Evolutionary conservation across 2,329 filamentous ascomycete genomes (phyloP).

Genomic region (Trichoderma sp.): DNA sequence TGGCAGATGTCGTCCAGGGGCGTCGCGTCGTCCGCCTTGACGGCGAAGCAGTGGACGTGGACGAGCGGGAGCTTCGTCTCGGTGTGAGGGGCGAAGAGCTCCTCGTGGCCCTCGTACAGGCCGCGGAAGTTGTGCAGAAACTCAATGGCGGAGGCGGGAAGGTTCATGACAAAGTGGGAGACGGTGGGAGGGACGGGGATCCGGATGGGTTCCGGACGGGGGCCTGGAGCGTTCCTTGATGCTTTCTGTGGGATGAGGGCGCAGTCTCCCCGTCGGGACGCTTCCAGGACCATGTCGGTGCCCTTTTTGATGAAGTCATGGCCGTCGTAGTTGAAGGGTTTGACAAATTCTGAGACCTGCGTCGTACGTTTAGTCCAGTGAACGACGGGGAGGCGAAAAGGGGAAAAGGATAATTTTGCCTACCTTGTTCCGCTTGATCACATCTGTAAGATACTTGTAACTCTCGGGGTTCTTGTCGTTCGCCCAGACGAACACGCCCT

Average conservation of each 20-base stretch:
- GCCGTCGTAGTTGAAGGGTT: conserved; percentile 80
- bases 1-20: conserved; percentile 55
- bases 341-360: conserved; percentile 69
- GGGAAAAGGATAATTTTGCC: neutral
- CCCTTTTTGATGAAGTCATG: conserved; percentile 75
- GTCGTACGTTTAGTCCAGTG: conserved; percentile 27
- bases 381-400: neutral
- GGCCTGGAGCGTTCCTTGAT: conserved; percentile 44
- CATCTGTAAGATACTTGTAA: conserved; percentile 69
- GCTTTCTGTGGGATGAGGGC: conserved; percentile 51
- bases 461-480: conserved; percentile 97
- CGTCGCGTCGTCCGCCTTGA: conserved; percentile 74
- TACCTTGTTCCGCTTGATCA: conserved; percentile 79
- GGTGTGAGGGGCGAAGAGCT: conserved; percentile 64
- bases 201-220: conserved; percentile 43
- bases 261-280: conserved; percentile 54
- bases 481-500: conserved; percentile 88
- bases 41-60: conserved; percentile 93
- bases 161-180: conserved; percentile 97
- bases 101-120: conserved; percentile 72
- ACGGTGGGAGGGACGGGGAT: conserved; percentile 71
- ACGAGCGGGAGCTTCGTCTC: conserved; percentile 71
- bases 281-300: conserved; percentile 60
- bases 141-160: conserved; percentile 84
- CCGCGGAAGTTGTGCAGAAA: conserved; percentile 72